A percentile compares a stretch with the other conserved stretches of the same genome.
Conservation (phyloP, 179 eudicot species). For the Drosera spatulata region DNA sequence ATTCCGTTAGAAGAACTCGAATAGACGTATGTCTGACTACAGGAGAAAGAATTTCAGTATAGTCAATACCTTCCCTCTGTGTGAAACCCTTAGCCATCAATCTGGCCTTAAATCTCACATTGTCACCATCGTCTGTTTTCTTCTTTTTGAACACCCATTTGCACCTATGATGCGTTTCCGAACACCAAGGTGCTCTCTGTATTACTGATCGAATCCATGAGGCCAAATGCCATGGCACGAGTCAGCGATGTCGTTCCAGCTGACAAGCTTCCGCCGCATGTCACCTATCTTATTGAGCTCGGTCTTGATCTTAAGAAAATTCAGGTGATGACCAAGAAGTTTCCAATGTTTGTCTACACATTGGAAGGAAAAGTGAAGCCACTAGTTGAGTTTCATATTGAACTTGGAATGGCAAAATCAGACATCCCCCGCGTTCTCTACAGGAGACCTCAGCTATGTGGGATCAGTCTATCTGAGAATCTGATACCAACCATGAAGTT, state of each 20-base stretch:
- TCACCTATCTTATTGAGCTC: conserved; percentile 56
- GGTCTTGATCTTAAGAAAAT: conserved; percentile 68
- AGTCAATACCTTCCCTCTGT: no score
- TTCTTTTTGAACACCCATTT: no score
- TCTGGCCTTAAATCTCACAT: no score
- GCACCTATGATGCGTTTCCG: no score
- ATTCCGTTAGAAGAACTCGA: no score
- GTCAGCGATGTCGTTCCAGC: conserved; percentile 41
- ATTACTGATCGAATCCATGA: no score
- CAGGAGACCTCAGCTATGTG: conserved; percentile 75
- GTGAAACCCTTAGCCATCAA: no score
- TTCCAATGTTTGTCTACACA: conserved; percentile 80
- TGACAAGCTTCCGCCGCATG: conserved; percentile 56
- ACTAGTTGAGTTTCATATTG: conserved; percentile 67
- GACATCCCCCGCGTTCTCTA: conserved; percentile 57
- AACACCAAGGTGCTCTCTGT: no score
- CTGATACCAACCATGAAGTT: conserved; percentile 76
- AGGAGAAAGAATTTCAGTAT: no score
- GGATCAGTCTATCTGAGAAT: conserved; percentile 69
- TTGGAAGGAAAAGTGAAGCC: conserved; percentile 78
- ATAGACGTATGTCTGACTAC: no score
- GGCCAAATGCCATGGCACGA: conserved; percentile 53
- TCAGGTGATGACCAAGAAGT: conserved; percentile 50
- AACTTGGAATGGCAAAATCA: conserved; percentile 61
- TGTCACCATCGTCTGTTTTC: no score